These are phyloP conservation scores for Dacryopinax spathularia DNA, from an alignment of 768 basidiomycete species.

Conservation along the genomic window DNA sequence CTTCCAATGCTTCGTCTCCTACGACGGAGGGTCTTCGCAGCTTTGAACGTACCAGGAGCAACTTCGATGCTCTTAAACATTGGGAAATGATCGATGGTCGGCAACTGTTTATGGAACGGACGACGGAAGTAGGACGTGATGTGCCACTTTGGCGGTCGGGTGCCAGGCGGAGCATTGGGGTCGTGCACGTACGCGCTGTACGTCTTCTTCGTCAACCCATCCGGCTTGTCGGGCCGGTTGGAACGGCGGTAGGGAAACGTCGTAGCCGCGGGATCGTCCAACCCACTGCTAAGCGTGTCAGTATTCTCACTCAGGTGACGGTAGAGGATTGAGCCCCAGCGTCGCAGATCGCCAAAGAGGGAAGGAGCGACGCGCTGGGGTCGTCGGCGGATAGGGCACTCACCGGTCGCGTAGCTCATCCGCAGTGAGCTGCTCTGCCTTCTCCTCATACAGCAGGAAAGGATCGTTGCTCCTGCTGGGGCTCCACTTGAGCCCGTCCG, in stretches of 20 bases:
- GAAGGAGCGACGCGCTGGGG: too few species aligned
- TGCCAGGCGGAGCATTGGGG: background rate
- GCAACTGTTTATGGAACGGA: conserved; percentile 19
- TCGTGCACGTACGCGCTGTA: conserved; percentile 33
- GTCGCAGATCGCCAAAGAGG: too few species aligned
- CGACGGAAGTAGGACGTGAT: conserved; percentile 22
- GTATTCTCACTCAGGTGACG: too few species aligned
- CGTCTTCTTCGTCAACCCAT: conserved; percentile 72
- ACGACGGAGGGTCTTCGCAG: conserved; percentile 37
- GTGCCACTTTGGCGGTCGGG: background rate
- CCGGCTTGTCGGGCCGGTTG: conserved; percentile 61
- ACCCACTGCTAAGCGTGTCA: background rate
- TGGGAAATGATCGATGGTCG: conserved; percentile 59
- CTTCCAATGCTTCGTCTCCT: background rate
- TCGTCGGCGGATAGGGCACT: too few species aligned
- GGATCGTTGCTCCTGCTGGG: conserved; percentile 28
- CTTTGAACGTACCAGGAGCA: conserved; percentile 55
- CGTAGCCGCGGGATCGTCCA: conserved; percentile 21
- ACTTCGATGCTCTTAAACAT: conserved; percentile 54
- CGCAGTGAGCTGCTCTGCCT: conserved; percentile 56
- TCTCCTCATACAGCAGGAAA: conserved; percentile 77
- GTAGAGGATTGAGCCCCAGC: background rate
- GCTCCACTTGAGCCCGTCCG: conserved; percentile 65
- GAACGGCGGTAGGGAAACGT: conserved; percentile 42
- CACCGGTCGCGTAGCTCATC: conserved; percentile 33